phyloP scores from a whole-genome alignment of 331 rosid genomes.

The Quercus tomentella region DNA sequence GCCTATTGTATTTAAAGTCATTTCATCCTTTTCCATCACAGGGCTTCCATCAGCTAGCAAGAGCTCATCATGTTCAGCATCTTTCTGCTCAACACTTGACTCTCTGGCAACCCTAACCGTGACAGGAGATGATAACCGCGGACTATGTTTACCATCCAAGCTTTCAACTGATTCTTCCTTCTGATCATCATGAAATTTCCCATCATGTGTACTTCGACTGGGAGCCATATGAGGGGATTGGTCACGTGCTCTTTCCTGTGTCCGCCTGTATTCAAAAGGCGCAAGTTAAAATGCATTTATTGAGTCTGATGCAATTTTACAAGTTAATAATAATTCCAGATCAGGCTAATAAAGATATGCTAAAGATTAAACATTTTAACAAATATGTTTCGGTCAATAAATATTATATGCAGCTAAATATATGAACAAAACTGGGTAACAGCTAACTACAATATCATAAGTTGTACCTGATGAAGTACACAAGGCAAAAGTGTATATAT shows the following conservation, averaged over 20 bases:
- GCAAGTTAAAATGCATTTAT: slow-evolving; percentile 3
- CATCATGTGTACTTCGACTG: slow-evolving; percentile 31
- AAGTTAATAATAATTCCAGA: not conserved
- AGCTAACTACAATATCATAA: not conserved
- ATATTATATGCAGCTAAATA: not conserved
- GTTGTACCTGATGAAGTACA: not conserved
- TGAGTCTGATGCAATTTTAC: slow-evolving; percentile 12
- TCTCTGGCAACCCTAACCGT: slow-evolving; percentile 39
- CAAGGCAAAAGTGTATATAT: not conserved
- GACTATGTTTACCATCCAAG: slow-evolving; percentile 53
- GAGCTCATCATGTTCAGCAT: slow-evolving; percentile 54
- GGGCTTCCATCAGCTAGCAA: slow-evolving; percentile 55
- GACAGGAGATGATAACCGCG: slow-evolving; percentile 51
- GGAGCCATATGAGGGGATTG: slow-evolving; percentile 53
- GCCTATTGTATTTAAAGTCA: slow-evolving; percentile 22
- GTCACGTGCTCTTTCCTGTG: slow-evolving; percentile 38
- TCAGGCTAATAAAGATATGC: slow-evolving; percentile 3
- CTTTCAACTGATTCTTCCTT: slow-evolving; percentile 77
- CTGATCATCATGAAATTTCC: slow-evolving; percentile 27
- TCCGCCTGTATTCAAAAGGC: slow-evolving; percentile 40
- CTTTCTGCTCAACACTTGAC: slow-evolving; percentile 59
- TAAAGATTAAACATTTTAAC: not conserved
- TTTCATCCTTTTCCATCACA: slow-evolving; percentile 53
- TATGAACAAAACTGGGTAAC: not conserved
- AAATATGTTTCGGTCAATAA: not conserved